phyloP scores from a whole-genome alignment of 108 stramenopile species.

The Nannochloropsis salina region DNA sequence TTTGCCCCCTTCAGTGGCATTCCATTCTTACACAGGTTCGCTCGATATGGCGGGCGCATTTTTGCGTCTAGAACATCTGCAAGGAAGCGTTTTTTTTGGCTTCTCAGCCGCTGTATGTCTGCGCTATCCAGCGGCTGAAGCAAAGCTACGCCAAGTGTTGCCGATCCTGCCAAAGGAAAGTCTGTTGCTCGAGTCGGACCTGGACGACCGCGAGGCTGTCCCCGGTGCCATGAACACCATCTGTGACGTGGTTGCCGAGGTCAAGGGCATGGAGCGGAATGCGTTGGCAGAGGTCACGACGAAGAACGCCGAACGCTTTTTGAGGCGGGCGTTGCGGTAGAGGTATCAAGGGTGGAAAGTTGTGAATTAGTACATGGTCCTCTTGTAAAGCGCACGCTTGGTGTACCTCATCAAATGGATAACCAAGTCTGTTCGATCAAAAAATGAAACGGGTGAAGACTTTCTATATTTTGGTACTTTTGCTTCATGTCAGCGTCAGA shows the following conservation, averaged over 20 bases:
- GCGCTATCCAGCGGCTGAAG: neutral
- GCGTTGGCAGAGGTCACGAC: neutral
- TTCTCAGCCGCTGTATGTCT: neutral
- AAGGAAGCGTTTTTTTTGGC: neutral
- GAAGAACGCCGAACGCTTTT: neutral
- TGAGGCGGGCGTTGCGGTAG: neutral
- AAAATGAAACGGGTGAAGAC: too few relatives aligned
- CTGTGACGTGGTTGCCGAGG: neutral
- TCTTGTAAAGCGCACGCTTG: too few relatives aligned
- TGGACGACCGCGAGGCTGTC: constrained; percentile 1
- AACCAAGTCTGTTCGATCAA: too few relatives aligned
- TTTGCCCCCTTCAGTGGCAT: neutral
- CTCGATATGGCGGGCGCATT: neutral
- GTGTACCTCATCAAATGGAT: too few relatives aligned
- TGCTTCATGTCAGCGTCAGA: too few relatives aligned
- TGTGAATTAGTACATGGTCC: too few relatives aligned
- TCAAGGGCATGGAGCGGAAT: neutral
- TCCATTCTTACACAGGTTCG: constrained; percentile 8
- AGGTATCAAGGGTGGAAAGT: neutral
- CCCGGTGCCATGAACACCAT: neutral
- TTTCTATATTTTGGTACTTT: too few relatives aligned
- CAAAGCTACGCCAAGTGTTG: neutral
- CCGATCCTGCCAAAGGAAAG: neutral
- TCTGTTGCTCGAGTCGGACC: neutral
- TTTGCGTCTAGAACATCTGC: neutral